Evolutionary conservation across 345 rosid species (phyloP).

Genomic region (Eucalyptus polyanthemos): DNA sequence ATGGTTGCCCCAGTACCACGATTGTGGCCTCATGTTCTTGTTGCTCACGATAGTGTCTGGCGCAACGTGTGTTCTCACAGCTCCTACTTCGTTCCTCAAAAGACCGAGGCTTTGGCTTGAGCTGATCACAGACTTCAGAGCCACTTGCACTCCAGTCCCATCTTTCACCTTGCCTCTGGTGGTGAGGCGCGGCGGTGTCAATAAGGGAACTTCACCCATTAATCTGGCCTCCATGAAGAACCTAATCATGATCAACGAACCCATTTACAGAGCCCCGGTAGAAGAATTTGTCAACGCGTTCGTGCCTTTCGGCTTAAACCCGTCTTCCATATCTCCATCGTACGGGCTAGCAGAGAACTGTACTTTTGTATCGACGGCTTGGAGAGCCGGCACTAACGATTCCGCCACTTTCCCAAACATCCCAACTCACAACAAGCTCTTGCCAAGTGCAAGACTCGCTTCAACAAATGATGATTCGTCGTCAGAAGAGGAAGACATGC

Average conservation of each 20-base stretch:
- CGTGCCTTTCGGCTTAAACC: constrained; percentile 20
- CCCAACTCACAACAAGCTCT: constrained; percentile 32
- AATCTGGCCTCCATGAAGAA: constrained; percentile 31
- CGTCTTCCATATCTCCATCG: constrained; percentile 42
- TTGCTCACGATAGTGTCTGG: constrained; percentile 35
- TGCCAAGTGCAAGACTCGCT: constrained; percentile 38
- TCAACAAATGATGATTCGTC: background rate
- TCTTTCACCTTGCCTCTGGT: constrained; percentile 51
- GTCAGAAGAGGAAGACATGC: constrained; percentile 25
- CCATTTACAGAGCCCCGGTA: constrained; percentile 24
- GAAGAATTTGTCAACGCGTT: constrained; percentile 33
- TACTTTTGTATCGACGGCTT: constrained; percentile 57
- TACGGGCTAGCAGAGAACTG: constrained; percentile 58
- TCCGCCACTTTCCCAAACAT: constrained; percentile 1
- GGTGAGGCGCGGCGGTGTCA: constrained; percentile 33
- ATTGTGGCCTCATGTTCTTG: constrained; percentile 56
- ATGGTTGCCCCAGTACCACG: constrained; percentile 66
- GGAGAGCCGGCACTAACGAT: constrained; percentile 14
- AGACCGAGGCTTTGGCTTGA: constrained; percentile 56
- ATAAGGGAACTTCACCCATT: background rate
- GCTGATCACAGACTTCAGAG: constrained; percentile 30
- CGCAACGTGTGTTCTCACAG: constrained; percentile 41
- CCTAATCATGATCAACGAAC: constrained; percentile 47
- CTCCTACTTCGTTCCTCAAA: constrained; percentile 19
- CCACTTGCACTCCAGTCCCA: constrained; percentile 55